Base-by-base conservation (phyloP, 805 yeast genomes). In the Hemisphaericaspora nanyangensis region DNA sequence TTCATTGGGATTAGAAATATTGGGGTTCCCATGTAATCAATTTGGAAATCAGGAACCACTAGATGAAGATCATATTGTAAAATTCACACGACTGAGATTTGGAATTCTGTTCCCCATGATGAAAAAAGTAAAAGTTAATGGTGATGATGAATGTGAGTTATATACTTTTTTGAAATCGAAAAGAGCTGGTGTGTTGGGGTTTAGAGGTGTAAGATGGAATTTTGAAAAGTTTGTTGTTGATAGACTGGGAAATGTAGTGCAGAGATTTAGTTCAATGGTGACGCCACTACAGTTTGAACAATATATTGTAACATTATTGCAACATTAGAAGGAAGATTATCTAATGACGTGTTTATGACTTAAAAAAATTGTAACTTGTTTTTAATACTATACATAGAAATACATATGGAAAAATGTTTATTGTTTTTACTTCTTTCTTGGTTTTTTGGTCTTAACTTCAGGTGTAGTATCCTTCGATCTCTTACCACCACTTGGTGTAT, bases 21-120 rank as follows among this genome's bases (percentile, higher is more conserved):
- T 89, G 26, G 96, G 89, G 0, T 88, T 89, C 74, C 97, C 97
- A 24, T 20, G 25, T 20, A 85, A 87, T 65, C 96, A 88, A 59
- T 89, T 89, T 58, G 90, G 84, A 17, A 67, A 76, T 51, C 84
- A 93, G 69, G 86, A 90, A 63, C 82, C 93, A 49, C 81, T 80
- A 3, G 55, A 76, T 3, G 79, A 76, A 36, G 75, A 31, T 4
- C 41, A 53, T 20, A 54, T 65, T 13, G 54, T 51, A 15, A 29
- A 33, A 16, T 45, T 43, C 13, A 53, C 55, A 15, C 54, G 54
- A 13, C 17, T 36, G 16, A 43, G 46, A 22, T 68, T 48, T 37
- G 56, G 56, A 1, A 69, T 67, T 5, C 52, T 63, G 7, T 69
- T 65, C 45, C 72, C 70, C 8, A 56, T 69, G 2, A 50, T 68